These are phyloP conservation scores for Cercospora berteroae DNA, from an alignment of 2,329 filamentous ascomycete species.

Conservation along the genomic window DNA sequence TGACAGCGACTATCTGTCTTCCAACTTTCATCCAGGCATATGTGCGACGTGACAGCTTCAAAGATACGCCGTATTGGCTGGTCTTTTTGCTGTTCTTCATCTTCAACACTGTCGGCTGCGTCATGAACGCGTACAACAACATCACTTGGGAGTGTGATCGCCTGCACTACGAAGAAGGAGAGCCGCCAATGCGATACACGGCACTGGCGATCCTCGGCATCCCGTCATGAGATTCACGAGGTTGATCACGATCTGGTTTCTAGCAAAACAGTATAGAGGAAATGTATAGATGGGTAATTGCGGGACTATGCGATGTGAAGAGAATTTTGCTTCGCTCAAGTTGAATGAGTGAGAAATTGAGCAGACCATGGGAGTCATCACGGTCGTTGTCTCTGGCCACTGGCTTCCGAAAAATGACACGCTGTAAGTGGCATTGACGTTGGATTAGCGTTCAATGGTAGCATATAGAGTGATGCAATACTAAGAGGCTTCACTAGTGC, in stretches of 20 bases:
- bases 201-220: slow-evolving; percentile 34
- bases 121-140: slow-evolving; percentile 42
- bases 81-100: slow-evolving; percentile 39
- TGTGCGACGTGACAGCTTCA: slow-evolving; percentile 27
- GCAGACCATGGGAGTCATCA: background rate
- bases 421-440: background rate
- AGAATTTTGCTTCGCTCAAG: slow-evolving; percentile 47
- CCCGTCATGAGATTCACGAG: slow-evolving; percentile 16
- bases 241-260: background rate
- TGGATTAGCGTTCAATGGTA: background rate
- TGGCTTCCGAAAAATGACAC: too few relatives aligned
- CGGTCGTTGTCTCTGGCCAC: background rate
- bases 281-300: background rate
- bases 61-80: slow-evolving; percentile 37
- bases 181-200: slow-evolving; percentile 30
- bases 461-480: background rate
- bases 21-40: slow-evolving; percentile 37
- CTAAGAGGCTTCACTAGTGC: background rate
- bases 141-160: slow-evolving; percentile 37
- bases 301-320: slow-evolving; percentile 49
- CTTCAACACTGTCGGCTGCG: slow-evolving; percentile 36
- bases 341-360: slow-evolving; percentile 8
- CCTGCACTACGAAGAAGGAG: slow-evolving; percentile 34
- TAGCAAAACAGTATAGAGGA: background rate
- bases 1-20: slow-evolving; percentile 34